Conservation (phyloP, 352 stramenopile species). For the Pythium myriotylum region DNA sequence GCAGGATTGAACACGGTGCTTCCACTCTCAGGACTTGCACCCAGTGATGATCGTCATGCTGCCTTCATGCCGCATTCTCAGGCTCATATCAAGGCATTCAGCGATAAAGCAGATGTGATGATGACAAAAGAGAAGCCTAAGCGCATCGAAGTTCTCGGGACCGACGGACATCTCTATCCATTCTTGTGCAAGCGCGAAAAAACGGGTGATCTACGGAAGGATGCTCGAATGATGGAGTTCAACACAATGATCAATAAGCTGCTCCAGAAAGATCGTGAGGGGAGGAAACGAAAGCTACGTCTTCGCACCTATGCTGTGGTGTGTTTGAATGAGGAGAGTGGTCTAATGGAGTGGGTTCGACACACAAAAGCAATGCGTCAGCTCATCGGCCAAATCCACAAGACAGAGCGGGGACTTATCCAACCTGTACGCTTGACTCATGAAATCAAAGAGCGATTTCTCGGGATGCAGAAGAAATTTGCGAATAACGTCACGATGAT, state of each 20-base stretch:
- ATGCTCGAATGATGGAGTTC: slow-evolving; percentile 99
- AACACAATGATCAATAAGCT: slow-evolving; percentile 99
- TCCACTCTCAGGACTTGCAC: slow-evolving; percentile 61
- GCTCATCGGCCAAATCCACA: slow-evolving; percentile 86
- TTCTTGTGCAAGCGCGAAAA: slow-evolving; percentile 98
- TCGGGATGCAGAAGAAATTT: slow-evolving; percentile 90
- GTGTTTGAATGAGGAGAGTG: slow-evolving; percentile 99
- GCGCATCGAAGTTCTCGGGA: slow-evolving; percentile 91
- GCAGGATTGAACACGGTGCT: slow-evolving; percentile 74
- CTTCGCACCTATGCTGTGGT: slow-evolving; percentile 99
- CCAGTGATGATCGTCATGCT: slow-evolving; percentile 47
- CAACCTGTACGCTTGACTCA: slow-evolving; percentile 73
- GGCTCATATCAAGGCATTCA: slow-evolving; percentile 89
- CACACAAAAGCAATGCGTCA: slow-evolving; percentile 95
- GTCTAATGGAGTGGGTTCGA: slow-evolving; percentile 99
- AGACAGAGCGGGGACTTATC: slow-evolving; percentile 86
- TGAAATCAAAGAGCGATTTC: slow-evolving; percentile 84
- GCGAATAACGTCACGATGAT: slow-evolving; percentile 79
- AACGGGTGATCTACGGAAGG: slow-evolving; percentile 99
- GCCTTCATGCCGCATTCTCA: slow-evolving; percentile 71
- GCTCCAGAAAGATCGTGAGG: slow-evolving; percentile 91
- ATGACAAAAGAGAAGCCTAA: slow-evolving; percentile 99
- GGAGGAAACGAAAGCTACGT: slow-evolving; percentile 90
- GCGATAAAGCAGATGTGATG: slow-evolving; percentile 95
- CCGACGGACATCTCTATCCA: slow-evolving; percentile 73